Evolutionary conservation across 2,329 filamentous ascomycete species (phyloP).

Genomic region (Blastomyces silverae): DNA sequence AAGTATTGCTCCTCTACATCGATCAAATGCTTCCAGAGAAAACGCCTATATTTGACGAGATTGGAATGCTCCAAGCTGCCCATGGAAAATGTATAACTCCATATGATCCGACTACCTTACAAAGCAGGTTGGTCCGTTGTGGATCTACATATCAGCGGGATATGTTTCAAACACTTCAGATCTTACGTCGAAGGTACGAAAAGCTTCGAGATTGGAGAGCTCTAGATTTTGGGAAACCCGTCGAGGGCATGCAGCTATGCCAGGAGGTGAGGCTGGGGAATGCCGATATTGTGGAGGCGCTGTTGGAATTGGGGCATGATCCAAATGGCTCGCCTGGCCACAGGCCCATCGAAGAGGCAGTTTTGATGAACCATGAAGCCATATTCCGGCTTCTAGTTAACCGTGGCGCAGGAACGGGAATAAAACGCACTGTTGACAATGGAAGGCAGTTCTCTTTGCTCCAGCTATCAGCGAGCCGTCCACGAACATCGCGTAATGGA

Average conservation of each 20-base stretch:
- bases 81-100: conserved; percentile 2
- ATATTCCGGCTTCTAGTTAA: conserved; percentile 11
- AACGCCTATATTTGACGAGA: conserved; percentile 5
- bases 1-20: conserved; percentile 9
- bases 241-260: conserved; percentile 7
- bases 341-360: conserved; percentile 12
- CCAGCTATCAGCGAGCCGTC: conserved; percentile 3
- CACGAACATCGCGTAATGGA: conserved; percentile 7
- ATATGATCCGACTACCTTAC: conserved; percentile 1
- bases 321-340: conserved; percentile 8
- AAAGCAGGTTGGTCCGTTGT: conserved; percentile 10
- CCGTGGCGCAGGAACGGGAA: neutral
- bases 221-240: neutral
- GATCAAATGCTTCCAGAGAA: neutral
- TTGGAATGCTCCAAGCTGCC: conserved; percentile 2
- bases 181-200: conserved; percentile 5
- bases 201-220: conserved; percentile 11
- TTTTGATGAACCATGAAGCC: conserved; percentile 5
- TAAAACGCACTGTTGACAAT: conserved; percentile 8
- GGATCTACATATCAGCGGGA: neutral
- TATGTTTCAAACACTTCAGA: conserved; percentile 11
- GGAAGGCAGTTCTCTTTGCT: conserved; percentile 7
- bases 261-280: conserved; percentile 10
- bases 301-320: conserved; percentile 9
- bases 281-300: conserved; percentile 8